Percentiles rank a stretch among this genome's conserved stretches.
Evolutionary conservation across 108 stramenopile genomes (phyloP).

Genomic region (Cyclostephanos invisitatus): DNA sequence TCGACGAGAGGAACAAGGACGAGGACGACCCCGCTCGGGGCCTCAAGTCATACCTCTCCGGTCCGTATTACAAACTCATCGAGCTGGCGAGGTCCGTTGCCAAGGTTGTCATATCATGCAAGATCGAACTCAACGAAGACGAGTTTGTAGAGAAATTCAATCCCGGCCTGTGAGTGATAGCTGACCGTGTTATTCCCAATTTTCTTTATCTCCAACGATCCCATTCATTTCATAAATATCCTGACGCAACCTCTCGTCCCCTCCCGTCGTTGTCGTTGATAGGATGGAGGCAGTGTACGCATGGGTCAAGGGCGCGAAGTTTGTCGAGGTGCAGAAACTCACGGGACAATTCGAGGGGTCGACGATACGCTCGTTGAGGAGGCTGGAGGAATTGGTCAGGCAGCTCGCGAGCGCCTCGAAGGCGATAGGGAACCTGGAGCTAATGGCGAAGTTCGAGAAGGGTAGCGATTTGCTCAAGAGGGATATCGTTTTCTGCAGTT

Average conservation of each 20-base stretch:
- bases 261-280: background rate
- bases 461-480: conserved; percentile 93
- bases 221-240: background rate
- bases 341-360: conserved; percentile 97
- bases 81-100: conserved; percentile 88
- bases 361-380: conserved; percentile 93
- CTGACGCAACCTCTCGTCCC: background rate
- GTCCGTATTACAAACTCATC: conserved; percentile 80
- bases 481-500: conserved; percentile 98
- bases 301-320: conserved; percentile 97
- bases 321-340: conserved; percentile 93
- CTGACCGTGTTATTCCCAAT: background rate
- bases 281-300: conserved; percentile 98
- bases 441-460: conserved; percentile 92
- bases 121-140: conserved; percentile 89
- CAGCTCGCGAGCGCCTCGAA: conserved; percentile 91
- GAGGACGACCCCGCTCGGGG: conserved; percentile 80
- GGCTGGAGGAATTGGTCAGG: conserved; percentile 97
- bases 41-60: conserved; percentile 71
- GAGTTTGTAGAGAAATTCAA: conserved; percentile 89
- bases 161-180: conserved; percentile 83
- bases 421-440: conserved; percentile 94
- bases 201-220: background rate
- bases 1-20: conserved; percentile 79
- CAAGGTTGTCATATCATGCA: conserved; percentile 82